Percentiles rank a stretch among this genome's conserved stretches.
phyloP scores from a whole-genome alignment of 2,329 filamentous ascomycete species.

The Whalleya microplaca region DNA sequence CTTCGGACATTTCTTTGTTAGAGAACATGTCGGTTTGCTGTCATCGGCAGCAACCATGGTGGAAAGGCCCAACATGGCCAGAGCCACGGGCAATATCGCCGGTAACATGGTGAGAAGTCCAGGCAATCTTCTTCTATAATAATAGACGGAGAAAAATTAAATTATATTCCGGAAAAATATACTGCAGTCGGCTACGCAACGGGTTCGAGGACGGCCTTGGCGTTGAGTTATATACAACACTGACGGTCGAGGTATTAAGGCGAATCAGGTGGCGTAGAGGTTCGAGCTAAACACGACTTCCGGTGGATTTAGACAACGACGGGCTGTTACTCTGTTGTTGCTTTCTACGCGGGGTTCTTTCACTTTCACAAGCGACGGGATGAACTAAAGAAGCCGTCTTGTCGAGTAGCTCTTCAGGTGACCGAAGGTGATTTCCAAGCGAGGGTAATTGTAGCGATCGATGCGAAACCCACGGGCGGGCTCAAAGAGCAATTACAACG shows the following conservation, averaged over 20 bases:
- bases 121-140: background rate
- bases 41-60: conserved; percentile 43
- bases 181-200: conserved; percentile 1
- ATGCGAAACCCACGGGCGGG: background rate
- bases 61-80: conserved; percentile 45
- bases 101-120: conserved; percentile 33
- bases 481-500: background rate
- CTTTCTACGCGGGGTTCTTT: background rate
- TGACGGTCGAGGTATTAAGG: background rate
- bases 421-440: background rate
- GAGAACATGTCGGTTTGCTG: conserved; percentile 45
- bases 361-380: background rate
- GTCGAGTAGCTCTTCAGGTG: background rate
- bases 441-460: background rate
- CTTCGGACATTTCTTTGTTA: conserved; percentile 67
- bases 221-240: conserved; percentile 9
- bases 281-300: background rate
- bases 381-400: background rate
- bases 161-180: conserved; percentile 20
- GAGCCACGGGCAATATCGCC: conserved; percentile 38
- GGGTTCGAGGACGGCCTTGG: too few species aligned
- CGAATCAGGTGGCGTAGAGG: background rate
- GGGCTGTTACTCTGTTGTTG: background rate
- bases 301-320: background rate
- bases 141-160: conserved; percentile 15